These are phyloP conservation scores for Celoporthe dispersa DNA, from an alignment of 2,329 filamentous ascomycete species.

Conservation along the genomic window DNA sequence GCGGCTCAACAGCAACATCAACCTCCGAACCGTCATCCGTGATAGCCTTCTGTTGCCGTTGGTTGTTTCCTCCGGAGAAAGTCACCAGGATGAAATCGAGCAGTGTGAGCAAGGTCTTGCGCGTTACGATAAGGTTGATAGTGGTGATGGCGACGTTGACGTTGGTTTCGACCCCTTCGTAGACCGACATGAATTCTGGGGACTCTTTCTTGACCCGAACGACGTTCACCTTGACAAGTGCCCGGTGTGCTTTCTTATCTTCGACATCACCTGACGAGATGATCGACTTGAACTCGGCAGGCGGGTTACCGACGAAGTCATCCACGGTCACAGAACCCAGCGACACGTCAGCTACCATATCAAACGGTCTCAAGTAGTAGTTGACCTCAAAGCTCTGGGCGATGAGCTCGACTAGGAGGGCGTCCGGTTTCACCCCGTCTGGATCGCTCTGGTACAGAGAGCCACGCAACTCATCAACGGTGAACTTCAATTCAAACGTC, in stretches of 20 bases:
- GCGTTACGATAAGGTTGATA: slow-evolving; percentile 92
- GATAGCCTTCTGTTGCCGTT: slow-evolving; percentile 41
- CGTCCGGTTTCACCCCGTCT: slow-evolving; percentile 74
- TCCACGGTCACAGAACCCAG: slow-evolving; percentile 87
- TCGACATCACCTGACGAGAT: slow-evolving; percentile 79
- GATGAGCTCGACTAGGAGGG: slow-evolving; percentile 86
- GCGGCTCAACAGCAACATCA: slow-evolving; percentile 44
- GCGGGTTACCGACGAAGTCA: slow-evolving; percentile 89
- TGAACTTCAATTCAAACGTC: slow-evolving; percentile 96
- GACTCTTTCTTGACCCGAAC: slow-evolving; percentile 87
- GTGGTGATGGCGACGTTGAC: slow-evolving; percentile 90
- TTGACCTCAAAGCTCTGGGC: slow-evolving; percentile 87
- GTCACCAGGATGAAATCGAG: slow-evolving; percentile 94
- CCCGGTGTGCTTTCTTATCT: slow-evolving; percentile 76
- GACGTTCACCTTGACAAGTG: slow-evolving; percentile 88
- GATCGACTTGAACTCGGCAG: slow-evolving; percentile 94
- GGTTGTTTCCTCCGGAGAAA: slow-evolving; percentile 59
- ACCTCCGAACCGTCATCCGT: slow-evolving; percentile 45
- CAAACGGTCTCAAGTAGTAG: slow-evolving; percentile 85
- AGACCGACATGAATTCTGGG: slow-evolving; percentile 89
- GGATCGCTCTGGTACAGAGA: slow-evolving; percentile 88
- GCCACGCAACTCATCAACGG: slow-evolving; percentile 90
- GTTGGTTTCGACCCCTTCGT: slow-evolving; percentile 92
- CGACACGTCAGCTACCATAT: slow-evolving; percentile 91
- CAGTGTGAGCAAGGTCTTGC: slow-evolving; percentile 88